phyloP scores from a whole-genome alignment of 1,284 basidiomycete genomes.

The Cerioporus squamosus region DNA sequence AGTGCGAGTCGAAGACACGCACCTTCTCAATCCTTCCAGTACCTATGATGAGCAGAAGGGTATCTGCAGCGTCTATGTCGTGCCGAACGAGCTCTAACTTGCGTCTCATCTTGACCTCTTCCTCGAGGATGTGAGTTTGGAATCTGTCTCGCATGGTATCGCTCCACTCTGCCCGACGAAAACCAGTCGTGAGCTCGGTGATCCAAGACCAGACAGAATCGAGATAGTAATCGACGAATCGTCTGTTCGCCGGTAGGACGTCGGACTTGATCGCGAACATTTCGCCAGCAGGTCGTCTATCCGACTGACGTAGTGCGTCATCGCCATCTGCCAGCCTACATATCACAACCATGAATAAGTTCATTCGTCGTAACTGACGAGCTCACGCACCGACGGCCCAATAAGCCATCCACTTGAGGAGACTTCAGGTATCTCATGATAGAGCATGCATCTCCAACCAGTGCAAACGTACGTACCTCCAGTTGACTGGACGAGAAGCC shows the following conservation, averaged over 20 bases:
- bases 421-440: conserved; percentile 8
- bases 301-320: conserved; percentile 20
- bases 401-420: conserved; percentile 33
- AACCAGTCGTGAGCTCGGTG: conserved; percentile 21
- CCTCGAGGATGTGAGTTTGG: conserved; percentile 16
- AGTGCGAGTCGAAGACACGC: not conserved
- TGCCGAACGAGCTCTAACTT: conserved; percentile 25
- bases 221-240: conserved; percentile 29
- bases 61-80: conserved; percentile 29
- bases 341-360: not conserved
- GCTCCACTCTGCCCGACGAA: conserved; percentile 12
- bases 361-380: not conserved
- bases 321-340: conserved; percentile 30
- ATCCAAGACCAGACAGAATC: conserved; percentile 24
- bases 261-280: conserved; percentile 25
- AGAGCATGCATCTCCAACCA: no score
- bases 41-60: conserved; percentile 26
- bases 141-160: conserved; percentile 25
- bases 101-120: conserved; percentile 24
- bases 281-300: conserved; percentile 25
- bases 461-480: conserved; percentile 24
- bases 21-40: conserved; percentile 32
- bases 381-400: conserved; percentile 27
- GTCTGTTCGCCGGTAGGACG: conserved; percentile 26
- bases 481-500: conserved; percentile 21